Conservation (phyloP, 2,329 filamentous ascomycete genomes). For the Achaetomium macrosporum region DNA sequence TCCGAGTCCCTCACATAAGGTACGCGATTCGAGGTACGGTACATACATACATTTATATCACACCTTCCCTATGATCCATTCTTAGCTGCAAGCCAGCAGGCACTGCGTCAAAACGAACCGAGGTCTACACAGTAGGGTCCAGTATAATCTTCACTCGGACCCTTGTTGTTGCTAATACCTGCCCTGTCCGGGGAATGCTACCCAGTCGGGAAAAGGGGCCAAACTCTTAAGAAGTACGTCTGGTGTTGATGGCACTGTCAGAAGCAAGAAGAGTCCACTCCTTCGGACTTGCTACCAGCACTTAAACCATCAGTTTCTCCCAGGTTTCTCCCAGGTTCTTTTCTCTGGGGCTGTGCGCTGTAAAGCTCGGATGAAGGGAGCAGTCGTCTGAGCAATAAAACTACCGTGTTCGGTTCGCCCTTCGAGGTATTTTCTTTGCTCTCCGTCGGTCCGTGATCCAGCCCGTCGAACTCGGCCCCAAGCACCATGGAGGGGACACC, state of each 20-base stretch:
- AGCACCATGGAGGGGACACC: slow-evolving; percentile 27
- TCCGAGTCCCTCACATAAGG: not conserved
- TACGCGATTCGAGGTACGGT: no score
- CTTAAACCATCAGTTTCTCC: not conserved
- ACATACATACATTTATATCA: not conserved
- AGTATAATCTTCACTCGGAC: slow-evolving; percentile 1
- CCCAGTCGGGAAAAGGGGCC: slow-evolving; percentile 16
- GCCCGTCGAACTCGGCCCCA: not conserved
- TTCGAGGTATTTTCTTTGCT: not conserved
- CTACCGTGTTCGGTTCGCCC: not conserved
- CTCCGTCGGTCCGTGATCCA: not conserved
- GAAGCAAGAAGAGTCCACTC: slow-evolving; percentile 16
- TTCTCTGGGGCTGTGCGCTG: not conserved
- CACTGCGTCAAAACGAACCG: not conserved
- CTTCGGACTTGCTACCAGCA: slow-evolving; percentile 1
- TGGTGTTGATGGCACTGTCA: slow-evolving; percentile 11
- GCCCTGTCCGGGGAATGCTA: slow-evolving; percentile 14
- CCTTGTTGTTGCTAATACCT: slow-evolving; percentile 12
- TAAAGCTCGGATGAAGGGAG: slow-evolving; percentile 3
- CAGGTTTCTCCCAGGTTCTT: not conserved
- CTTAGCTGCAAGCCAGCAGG: not conserved
- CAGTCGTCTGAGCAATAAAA: slow-evolving; percentile 7
- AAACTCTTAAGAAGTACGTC: slow-evolving; percentile 8
- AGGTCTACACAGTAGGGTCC: not conserved
- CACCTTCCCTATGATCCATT: slow-evolving; percentile 1